These are phyloP conservation scores for Solanum rostratum DNA, from an alignment of 257 asterid species.

Conservation along the genomic window DNA sequence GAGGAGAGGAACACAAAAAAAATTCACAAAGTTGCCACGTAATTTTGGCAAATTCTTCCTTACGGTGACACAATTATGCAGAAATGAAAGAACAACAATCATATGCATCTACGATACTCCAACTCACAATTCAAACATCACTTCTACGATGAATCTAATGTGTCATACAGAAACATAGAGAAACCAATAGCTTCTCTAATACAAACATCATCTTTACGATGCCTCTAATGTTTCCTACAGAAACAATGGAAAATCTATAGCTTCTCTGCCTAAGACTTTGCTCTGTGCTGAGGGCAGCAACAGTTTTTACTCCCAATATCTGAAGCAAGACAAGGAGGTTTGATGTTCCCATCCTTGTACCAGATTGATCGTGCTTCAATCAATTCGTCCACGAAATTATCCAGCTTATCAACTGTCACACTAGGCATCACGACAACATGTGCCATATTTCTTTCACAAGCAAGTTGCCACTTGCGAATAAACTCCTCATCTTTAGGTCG, in stretches of 20 bases:
- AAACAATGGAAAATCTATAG: neutral
- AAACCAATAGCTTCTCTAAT: neutral
- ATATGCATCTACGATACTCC: neutral
- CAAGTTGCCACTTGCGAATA: slow-evolving; percentile 93
- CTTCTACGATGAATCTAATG: neutral
- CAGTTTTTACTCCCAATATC: slow-evolving; percentile 64
- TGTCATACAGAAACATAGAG: neutral
- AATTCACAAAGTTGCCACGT: neutral
- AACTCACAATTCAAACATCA: neutral
- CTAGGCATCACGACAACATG: slow-evolving; percentile 87
- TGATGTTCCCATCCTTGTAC: slow-evolving; percentile 42
- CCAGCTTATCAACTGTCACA: slow-evolving; percentile 70
- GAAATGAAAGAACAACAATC: neutral
- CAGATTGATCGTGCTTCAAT: slow-evolving; percentile 49
- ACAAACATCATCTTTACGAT: neutral
- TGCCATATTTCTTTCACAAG: slow-evolving; percentile 88
- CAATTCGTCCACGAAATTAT: slow-evolving; percentile 51
- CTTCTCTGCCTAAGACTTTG: neutral
- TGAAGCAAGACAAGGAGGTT: slow-evolving; percentile 73
- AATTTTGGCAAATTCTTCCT: neutral
- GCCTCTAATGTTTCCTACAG: neutral
- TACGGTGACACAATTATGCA: neutral
- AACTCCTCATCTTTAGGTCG: slow-evolving; percentile 83
- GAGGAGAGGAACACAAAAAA: neutral
- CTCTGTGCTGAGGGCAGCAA: slow-evolving; percentile 19